Conservation (phyloP, 768 basidiomycete genomes). For the Holtermanniella nyarrowii region DNA sequence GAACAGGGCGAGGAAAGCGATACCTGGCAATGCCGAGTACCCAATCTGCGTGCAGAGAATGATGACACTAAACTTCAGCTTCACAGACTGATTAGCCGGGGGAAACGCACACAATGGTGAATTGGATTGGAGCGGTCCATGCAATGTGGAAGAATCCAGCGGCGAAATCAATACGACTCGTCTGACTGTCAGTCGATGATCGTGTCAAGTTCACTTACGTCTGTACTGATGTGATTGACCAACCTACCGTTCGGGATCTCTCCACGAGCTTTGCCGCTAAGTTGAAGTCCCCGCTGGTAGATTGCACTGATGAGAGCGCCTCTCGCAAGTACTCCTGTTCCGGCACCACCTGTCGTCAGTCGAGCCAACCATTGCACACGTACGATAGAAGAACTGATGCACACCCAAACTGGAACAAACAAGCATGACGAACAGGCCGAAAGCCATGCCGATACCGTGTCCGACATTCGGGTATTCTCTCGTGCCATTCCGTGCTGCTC, state of each 20-base stretch:
- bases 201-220: slow-evolving; percentile 6
- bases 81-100: slow-evolving; percentile 65
- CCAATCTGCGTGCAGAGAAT: slow-evolving; percentile 54
- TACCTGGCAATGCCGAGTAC: slow-evolving; percentile 28
- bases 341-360: slow-evolving; percentile 65
- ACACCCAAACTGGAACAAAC: slow-evolving; percentile 56
- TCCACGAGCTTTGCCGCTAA: slow-evolving; percentile 68
- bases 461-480: slow-evolving; percentile 45
- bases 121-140: slow-evolving; percentile 50
- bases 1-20: slow-evolving; percentile 30
- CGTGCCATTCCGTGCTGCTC: slow-evolving; percentile 14
- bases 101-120: slow-evolving; percentile 34
- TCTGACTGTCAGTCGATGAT: slow-evolving; percentile 44
- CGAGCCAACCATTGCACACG: slow-evolving; percentile 48
- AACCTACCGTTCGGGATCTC: slow-evolving; percentile 77
- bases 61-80: slow-evolving; percentile 50
- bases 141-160: slow-evolving; percentile 62
- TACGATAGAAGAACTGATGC: slow-evolving; percentile 76
- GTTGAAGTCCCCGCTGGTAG: slow-evolving; percentile 57
- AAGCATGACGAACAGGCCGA: slow-evolving; percentile 61
- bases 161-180: slow-evolving; percentile 78
- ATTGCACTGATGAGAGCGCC: slow-evolving; percentile 80
- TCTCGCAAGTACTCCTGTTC: slow-evolving; percentile 68
- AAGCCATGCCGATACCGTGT: slow-evolving; percentile 61
- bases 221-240: slow-evolving; percentile 67